These are phyloP conservation scores for Epithele typhae DNA, from an alignment of 768 basidiomycete genomes.

Conservation along the genomic window DNA sequence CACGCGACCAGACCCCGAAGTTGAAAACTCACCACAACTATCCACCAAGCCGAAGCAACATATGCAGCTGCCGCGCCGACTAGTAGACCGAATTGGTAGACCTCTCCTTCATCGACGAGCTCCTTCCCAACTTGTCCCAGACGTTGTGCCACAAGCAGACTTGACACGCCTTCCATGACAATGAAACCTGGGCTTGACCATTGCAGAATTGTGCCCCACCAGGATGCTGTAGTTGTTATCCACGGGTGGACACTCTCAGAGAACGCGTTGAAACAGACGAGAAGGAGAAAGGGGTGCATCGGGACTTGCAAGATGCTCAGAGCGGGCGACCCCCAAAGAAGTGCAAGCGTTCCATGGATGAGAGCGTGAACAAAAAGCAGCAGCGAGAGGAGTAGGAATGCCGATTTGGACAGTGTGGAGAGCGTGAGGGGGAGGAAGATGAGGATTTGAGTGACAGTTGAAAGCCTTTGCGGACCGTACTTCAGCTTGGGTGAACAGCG, in stretches of 20 bases:
- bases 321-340: slow-evolving; percentile 66
- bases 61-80: slow-evolving; percentile 76
- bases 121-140: slow-evolving; percentile 74
- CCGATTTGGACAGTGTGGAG: slow-evolving; percentile 73
- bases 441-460: slow-evolving; percentile 75
- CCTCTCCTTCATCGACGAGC: slow-evolving; percentile 67
- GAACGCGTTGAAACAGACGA: slow-evolving; percentile 84
- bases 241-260: slow-evolving; percentile 58
- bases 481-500: slow-evolving; percentile 1
- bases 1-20: background rate
- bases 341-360: slow-evolving; percentile 75
- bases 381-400: slow-evolving; percentile 78
- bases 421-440: slow-evolving; percentile 82
- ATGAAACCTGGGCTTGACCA: slow-evolving; percentile 77
- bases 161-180: slow-evolving; percentile 79
- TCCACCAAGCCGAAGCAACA: slow-evolving; percentile 84
- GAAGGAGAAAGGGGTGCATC: slow-evolving; percentile 81
- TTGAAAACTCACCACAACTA: slow-evolving; percentile 58
- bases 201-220: slow-evolving; percentile 71
- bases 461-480: slow-evolving; percentile 42
- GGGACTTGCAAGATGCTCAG: slow-evolving; percentile 80
- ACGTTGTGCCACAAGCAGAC: slow-evolving; percentile 76
- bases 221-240: slow-evolving; percentile 51
- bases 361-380: slow-evolving; percentile 72
- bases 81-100: slow-evolving; percentile 71